Evolutionary conservation across 1,284 basidiomycete genomes (phyloP).

Genomic region (Heterobasidion annosum): DNA sequence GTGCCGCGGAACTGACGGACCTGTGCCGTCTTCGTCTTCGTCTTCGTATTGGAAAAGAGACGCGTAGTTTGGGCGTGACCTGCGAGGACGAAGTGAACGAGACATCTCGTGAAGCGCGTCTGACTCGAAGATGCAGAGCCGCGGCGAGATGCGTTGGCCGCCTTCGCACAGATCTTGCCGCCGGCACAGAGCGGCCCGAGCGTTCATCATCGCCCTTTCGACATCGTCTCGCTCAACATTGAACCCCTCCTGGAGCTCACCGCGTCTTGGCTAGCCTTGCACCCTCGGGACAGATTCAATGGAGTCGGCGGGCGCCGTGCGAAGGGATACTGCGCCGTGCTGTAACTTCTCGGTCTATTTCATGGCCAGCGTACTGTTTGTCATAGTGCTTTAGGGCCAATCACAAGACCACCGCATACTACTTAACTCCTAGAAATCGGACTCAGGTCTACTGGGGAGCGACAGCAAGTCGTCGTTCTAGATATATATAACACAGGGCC

Average conservation of each 20-base stretch:
- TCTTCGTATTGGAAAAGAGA: constrained; percentile 2
- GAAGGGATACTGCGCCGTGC: too few species aligned
- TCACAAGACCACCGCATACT: too few species aligned
- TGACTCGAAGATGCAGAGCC: background rate
- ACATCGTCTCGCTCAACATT: background rate
- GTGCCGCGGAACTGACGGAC: constrained; percentile 5
- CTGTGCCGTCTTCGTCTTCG: constrained; percentile 1
- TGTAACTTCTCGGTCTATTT: too few species aligned
- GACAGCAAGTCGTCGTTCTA: too few species aligned
- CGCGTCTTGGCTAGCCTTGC: too few species aligned
- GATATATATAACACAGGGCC: too few species aligned
- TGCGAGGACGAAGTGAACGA: constrained; percentile 11
- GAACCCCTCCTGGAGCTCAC: background rate
- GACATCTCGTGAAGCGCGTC: constrained; percentile 3
- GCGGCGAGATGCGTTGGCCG: background rate
- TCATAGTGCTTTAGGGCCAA: too few species aligned
- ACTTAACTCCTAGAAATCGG: too few species aligned
- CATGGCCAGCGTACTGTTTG: too few species aligned
- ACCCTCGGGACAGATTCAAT: too few species aligned
- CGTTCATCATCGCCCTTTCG: background rate
- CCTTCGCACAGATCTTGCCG: background rate
- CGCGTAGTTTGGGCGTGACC: constrained; percentile 8
- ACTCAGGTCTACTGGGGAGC: too few species aligned
- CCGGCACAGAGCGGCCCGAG: background rate
- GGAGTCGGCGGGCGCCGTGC: too few species aligned